These are phyloP conservation scores for Chaetothyriales sp. DNA, from an alignment of 2,329 filamentous ascomycete species.

Conservation along the genomic window DNA sequence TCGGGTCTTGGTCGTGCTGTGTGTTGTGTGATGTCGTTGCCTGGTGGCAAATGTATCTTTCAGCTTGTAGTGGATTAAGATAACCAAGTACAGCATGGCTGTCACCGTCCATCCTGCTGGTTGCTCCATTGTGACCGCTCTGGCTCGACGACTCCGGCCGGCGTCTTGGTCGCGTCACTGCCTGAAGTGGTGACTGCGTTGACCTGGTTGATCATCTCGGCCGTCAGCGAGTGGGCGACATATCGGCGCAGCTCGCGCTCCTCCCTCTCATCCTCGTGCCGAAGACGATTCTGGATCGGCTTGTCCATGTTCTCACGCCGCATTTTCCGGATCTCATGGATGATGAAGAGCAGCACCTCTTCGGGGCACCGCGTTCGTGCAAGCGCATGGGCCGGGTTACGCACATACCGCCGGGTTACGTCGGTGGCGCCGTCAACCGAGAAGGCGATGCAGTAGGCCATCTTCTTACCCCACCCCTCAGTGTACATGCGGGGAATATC, in stretches of 20 bases:
- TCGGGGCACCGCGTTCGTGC: constrained; percentile 70
- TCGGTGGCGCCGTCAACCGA: constrained; percentile 68
- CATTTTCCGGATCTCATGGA: constrained; percentile 76
- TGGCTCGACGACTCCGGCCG: constrained; percentile 21
- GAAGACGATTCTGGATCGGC: constrained; percentile 47
- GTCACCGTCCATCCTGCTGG: constrained; percentile 2
- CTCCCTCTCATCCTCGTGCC: constrained; percentile 35
- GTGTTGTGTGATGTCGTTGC: background rate
- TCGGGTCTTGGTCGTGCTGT: background rate
- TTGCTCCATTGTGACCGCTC: constrained; percentile 9
- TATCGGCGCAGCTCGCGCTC: constrained; percentile 32
- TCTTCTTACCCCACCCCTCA: constrained; percentile 90
- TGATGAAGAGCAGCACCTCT: constrained; percentile 77
- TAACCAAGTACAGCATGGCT: background rate
- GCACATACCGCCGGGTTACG: constrained; percentile 51
- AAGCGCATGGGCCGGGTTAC: constrained; percentile 43
- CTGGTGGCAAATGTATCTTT: background rate
- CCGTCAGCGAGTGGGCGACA: constrained; percentile 30
- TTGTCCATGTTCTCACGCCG: constrained; percentile 74
- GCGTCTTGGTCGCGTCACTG: constrained; percentile 29
- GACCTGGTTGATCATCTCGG: constrained; percentile 30
- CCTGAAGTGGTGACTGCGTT: constrained; percentile 18
- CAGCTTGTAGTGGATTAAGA: background rate
- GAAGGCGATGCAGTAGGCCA: constrained; percentile 94
- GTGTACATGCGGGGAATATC: constrained; percentile 85